These are phyloP conservation scores for Nidularia pulvinata DNA, from an alignment of 768 basidiomycete species.

Conservation along the genomic window DNA sequence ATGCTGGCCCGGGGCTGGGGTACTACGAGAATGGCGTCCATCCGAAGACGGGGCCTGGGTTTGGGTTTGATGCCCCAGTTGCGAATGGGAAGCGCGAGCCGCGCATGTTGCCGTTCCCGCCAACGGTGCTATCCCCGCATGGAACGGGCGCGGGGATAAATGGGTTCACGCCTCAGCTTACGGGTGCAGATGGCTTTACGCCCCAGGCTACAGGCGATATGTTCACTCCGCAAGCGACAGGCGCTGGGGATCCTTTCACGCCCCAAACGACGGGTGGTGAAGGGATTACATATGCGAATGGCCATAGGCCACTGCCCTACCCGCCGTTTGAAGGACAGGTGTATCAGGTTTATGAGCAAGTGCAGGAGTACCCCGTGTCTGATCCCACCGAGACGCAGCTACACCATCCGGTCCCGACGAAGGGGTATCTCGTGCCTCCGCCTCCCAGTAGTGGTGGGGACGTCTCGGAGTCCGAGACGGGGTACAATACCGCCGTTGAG, in stretches of 20 bases:
- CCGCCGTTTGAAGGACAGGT: constrained; percentile 10
- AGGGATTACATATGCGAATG: not conserved
- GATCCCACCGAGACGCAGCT: too few relatives aligned
- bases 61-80: too few relatives aligned
- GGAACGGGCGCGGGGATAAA: not conserved
- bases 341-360: not conserved
- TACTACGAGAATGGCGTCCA: too few relatives aligned
- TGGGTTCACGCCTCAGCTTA: constrained; percentile 3
- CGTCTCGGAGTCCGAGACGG: not conserved
- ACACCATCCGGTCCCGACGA: too few relatives aligned
- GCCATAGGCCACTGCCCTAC: constrained; percentile 12
- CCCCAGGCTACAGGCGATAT: not conserved
- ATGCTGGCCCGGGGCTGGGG: too few relatives aligned
- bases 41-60: too few relatives aligned
- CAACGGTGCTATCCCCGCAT: not conserved
- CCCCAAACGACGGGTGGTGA: not conserved
- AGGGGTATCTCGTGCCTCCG: not conserved
- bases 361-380: not conserved
- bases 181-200: constrained; percentile 4
- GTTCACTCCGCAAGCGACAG: not conserved
- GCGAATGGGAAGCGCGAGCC: constrained; percentile 14
- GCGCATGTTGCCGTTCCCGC: constrained; percentile 20
- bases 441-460: not conserved
- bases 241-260: not conserved
- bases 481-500: not conserved